Evolutionary conservation across 2,329 filamentous ascomycete species (phyloP), one percentile per base, ranked within the genome.

Genomic region (Xylariales sp.): DNA sequence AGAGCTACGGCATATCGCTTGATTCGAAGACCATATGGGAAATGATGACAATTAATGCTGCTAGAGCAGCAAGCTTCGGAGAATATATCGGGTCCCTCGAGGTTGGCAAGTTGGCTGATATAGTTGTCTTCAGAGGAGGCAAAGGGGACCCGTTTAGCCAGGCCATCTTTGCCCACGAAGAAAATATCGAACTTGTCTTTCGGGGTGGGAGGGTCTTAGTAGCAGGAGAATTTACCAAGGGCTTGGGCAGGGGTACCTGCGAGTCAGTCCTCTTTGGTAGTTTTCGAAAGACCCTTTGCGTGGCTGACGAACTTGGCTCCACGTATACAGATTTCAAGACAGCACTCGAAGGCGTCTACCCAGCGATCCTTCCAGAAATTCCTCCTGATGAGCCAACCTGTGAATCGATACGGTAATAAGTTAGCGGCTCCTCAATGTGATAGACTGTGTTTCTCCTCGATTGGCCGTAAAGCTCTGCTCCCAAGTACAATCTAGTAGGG

Each of bases 31-130:
- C 44, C 8, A 20, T 58, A 2, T 59, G 56, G 56, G 47, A 58
- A 29, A 59, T 72, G 40, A 68, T 61, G 5, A 73, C 68, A 0
- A 59, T 69, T 43, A 61, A 64, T n/a, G 68, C 65, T 1, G 69
- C 67, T 1, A 54, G 57, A 38, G 66, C 66, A 0, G 56, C 62
- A 1, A 61, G 64, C 7, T 57, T 69, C 54, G 61, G 62, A 21
- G 47, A 58, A 16, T 42, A 60, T 29, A 52, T 70, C 14, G 69
- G 69, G 2, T 65, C 61, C 7, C 57, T 74, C 29, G 60, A 59
- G 4, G 59, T 55, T 15, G 66, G 68, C 1, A 68, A 66, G 43
- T 46, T 58, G 21, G 69, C 69, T 2, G 70, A 73, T 50, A 47
- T 73, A 4, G 60, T 66, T 10, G 55, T 72, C 2, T 68, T 71